Base-by-base conservation (phyloP, 352 stramenopile species). In the Globisporangium viniferum region DNA sequence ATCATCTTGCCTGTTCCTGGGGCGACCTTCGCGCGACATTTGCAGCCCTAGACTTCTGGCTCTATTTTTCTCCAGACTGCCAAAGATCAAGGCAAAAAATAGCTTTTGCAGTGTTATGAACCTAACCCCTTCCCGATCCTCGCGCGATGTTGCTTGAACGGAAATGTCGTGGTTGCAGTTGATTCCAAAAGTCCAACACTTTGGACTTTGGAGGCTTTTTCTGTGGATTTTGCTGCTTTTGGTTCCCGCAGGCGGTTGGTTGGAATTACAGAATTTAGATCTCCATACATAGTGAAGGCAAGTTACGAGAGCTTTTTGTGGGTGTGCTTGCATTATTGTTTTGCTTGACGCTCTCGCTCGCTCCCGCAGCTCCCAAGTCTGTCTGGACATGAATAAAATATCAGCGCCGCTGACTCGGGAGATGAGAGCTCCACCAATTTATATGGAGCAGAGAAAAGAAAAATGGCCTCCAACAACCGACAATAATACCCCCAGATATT, bases 21-120 rank as follows among this genome's bases (percentile, higher is more conserved):
- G 3, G 20, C 20, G 39, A 69, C 64, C 55, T 69, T 69, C 64
- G 64, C 41, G 55, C 64, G 55, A 69, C 64, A 15, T 64, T 15
- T 24, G 8, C 31, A 27, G 4, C 1, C 1, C 46, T 29, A 9
- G 22, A 33, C 46, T 66, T 69, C 61, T 66, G 61, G 61, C 61
- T 66, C 61, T 59, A 64, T 69, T 64, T 48, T 12, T 5, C 44
- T 54, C 2, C 2, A 58, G 18, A 66, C 2, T n/a, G 18, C 10
- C 3, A n/a, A n/a, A 51, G 18, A 51, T 51, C 44, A 24, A 49
- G 41, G 41, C 41, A 20, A 49, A 49, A 49, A 49, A 49, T 49
- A 49, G 41, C 44, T 31, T 48, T 18, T 24, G 18, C 5, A 46
- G 1, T 55, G 31, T 55, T 0, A 20, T 27, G 24, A n/a, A 59